phyloP scores from a whole-genome alignment of 129 eudicot species.

The Escallonia herrerae region DNA sequence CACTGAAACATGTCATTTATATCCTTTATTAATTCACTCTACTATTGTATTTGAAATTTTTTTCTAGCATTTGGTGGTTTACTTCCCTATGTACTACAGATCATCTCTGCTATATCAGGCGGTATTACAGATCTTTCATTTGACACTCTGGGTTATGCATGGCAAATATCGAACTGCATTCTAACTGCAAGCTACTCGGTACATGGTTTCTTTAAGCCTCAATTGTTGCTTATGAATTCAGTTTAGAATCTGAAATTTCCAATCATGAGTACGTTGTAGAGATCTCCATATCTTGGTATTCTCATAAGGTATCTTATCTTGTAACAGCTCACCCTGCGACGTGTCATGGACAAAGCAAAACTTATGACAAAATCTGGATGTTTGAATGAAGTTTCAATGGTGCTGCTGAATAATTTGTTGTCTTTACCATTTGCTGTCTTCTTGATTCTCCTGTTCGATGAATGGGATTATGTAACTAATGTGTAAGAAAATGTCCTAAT shows the following conservation, averaged over 20 bases:
- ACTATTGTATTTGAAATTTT: too few relatives aligned
- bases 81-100: constrained; percentile 31
- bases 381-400: constrained; percentile 81
- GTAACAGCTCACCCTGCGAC: constrained; percentile 64
- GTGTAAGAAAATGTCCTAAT: constrained; percentile 27
- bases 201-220: constrained; percentile 14
- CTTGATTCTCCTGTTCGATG: constrained; percentile 59
- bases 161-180: constrained; percentile 62
- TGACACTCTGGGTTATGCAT: constrained; percentile 62
- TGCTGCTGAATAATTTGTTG: constrained; percentile 59
- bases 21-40: too few relatives aligned
- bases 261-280: not conserved
- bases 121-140: constrained; percentile 80
- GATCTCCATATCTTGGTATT: not conserved
- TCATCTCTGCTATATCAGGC: constrained; percentile 70
- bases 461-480: constrained; percentile 60
- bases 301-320: constrained; percentile 3
- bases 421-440: constrained; percentile 62
- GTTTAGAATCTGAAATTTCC: too few relatives aligned
- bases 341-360: constrained; percentile 78
- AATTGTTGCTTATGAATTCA: not conserved
- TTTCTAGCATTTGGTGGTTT: not conserved
- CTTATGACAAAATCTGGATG: constrained; percentile 63
- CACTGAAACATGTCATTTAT: too few relatives aligned
- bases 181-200: constrained; percentile 89